Evolutionary conservation across 495 filamentous ascomycete genomes (phyloP).

Genomic region (Elasticomyces elasticus): DNA sequence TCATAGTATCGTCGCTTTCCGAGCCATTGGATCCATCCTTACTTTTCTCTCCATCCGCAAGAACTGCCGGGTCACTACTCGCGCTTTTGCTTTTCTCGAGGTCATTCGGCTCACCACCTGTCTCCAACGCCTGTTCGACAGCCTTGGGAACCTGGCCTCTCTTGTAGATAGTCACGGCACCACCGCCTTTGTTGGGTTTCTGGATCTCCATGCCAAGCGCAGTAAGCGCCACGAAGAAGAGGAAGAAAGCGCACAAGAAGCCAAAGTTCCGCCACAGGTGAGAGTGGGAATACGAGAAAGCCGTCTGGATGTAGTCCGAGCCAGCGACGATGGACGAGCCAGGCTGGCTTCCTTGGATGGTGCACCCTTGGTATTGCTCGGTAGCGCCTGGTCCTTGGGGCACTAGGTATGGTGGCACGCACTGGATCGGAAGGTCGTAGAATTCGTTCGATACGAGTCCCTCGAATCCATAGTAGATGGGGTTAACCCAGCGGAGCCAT

Average conservation of each 20-base stretch:
- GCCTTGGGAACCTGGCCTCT: slow-evolving; percentile 48
- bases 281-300: slow-evolving; percentile 28
- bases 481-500: slow-evolving; percentile 71
- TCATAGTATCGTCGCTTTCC: slow-evolving; percentile 73
- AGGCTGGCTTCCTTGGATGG: slow-evolving; percentile 11
- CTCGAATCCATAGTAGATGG: slow-evolving; percentile 55
- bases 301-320: slow-evolving; percentile 9
- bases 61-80: background rate
- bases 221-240: slow-evolving; percentile 48
- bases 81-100: background rate
- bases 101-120: background rate
- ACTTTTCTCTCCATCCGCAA: slow-evolving; percentile 50
- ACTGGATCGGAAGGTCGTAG: slow-evolving; percentile 35
- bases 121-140: slow-evolving; percentile 25
- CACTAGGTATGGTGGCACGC: slow-evolving; percentile 39
- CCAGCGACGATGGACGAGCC: slow-evolving; percentile 8
- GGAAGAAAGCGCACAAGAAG: slow-evolving; percentile 51
- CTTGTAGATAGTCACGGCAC: slow-evolving; percentile 53
- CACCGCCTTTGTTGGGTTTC: slow-evolving; percentile 62
- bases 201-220: slow-evolving; percentile 40
- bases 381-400: slow-evolving; percentile 39
- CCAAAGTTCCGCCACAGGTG: slow-evolving; percentile 12
- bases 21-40: slow-evolving; percentile 72
- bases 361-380: slow-evolving; percentile 24
- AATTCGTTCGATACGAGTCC: slow-evolving; percentile 39